phyloP scores from a whole-genome alignment of 768 basidiomycete species.

The Boletus subparvulus region DNA sequence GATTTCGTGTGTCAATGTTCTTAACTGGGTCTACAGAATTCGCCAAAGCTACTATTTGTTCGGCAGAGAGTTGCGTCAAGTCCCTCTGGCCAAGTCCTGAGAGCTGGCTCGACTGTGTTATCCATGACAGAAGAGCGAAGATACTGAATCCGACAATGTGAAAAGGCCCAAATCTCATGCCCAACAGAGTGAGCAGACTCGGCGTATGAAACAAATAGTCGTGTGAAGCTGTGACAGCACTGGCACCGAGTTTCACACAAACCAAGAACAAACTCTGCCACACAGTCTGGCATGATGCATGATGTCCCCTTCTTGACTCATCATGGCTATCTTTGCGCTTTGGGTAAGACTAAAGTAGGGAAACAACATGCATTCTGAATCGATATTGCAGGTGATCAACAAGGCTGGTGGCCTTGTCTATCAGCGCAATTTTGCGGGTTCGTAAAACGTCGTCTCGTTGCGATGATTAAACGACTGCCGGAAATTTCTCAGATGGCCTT shows the following conservation, averaged over 20 bases:
- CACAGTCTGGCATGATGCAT: neutral
- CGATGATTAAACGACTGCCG: neutral
- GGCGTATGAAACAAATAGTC: neutral
- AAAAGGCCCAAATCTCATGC: constrained; percentile 18
- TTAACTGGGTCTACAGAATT: constrained; percentile 61
- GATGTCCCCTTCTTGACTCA: constrained; percentile 2
- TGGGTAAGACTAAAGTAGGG: constrained; percentile 55
- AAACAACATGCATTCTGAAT: constrained; percentile 1
- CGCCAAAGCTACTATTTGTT: constrained; percentile 51
- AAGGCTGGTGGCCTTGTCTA: constrained; percentile 98
- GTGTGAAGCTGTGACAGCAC: constrained; percentile 5
- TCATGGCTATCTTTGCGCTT: constrained; percentile 77
- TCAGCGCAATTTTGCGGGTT: constrained; percentile 88
- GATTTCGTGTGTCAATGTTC: constrained; percentile 64
- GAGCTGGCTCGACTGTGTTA: constrained; percentile 27
- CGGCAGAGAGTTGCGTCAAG: constrained; percentile 45
- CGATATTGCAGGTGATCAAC: constrained; percentile 75
- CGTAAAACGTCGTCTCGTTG: constrained; percentile 15
- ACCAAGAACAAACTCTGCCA: neutral
- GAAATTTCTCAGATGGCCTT: constrained; percentile 69
- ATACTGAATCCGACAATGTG: constrained; percentile 6
- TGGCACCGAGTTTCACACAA: neutral
- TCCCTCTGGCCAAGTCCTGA: constrained; percentile 38
- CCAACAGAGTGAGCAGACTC: neutral
- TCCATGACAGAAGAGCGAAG: constrained; percentile 20